Evolutionary conservation across 805 yeast species (phyloP).

Genomic region (Metschnikowia vanudenii): DNA sequence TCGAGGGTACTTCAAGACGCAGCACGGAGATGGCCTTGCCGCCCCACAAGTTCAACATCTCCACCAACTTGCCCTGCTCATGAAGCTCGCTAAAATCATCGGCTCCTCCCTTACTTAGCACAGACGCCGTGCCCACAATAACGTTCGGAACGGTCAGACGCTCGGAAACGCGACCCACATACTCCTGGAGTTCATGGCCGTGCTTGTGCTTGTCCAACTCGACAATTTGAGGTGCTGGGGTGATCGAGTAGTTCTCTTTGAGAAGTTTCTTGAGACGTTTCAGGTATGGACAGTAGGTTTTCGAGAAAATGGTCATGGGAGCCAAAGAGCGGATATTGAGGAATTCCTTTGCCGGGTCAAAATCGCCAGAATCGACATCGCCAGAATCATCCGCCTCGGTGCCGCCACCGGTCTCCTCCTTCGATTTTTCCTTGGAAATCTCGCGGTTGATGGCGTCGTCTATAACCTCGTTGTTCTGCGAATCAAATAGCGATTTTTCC

Average conservation of each 20-base stretch:
- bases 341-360: conserved; percentile 43
- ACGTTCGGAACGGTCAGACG: conserved; percentile 22
- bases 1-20: conserved; percentile 58
- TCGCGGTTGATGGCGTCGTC: conserved; percentile 42
- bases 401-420: conserved; percentile 10
- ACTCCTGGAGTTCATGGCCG: conserved; percentile 73
- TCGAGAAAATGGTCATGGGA: conserved; percentile 64
- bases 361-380: conserved; percentile 15
- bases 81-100: conserved; percentile 75
- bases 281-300: conserved; percentile 71
- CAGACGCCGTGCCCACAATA: conserved; percentile 16
- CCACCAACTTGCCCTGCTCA: conserved; percentile 51
- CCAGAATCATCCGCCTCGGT: conserved; percentile 9
- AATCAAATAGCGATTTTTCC: conserved; percentile 30
- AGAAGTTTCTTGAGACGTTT: conserved; percentile 67
- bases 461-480: conserved; percentile 33
- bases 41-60: conserved; percentile 62
- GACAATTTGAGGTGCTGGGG: conserved; percentile 70
- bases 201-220: conserved; percentile 80
- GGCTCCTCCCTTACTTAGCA: conserved; percentile 75
- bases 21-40: conserved; percentile 48
- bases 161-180: conserved; percentile 45
- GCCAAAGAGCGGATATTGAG: conserved; percentile 55
- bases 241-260: conserved; percentile 58
- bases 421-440: conserved; percentile 26